phyloP scores from a whole-genome alignment of 805 yeast genomes.

The Yarrowia divulgata region DNA sequence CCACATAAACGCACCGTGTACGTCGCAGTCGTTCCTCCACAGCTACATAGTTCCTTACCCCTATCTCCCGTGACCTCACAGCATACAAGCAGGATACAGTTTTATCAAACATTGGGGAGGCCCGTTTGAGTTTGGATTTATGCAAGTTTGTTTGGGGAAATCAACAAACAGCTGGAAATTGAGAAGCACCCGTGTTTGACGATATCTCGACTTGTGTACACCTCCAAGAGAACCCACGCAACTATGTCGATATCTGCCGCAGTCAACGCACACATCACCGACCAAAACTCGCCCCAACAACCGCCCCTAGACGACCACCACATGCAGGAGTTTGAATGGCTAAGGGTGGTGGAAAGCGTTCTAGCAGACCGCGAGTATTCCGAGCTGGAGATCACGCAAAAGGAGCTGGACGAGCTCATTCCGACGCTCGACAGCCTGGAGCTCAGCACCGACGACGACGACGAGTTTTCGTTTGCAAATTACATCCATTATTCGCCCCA shows the following conservation, averaged over 20 bases:
- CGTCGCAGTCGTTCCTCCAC: too few relatives aligned
- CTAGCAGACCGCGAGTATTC: conserved; percentile 14
- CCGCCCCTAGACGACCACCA: conserved; percentile 1
- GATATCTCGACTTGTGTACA: background rate
- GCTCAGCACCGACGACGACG: conserved; percentile 10
- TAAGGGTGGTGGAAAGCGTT: conserved; percentile 10
- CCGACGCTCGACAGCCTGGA: conserved; percentile 2
- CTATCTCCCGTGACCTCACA: conserved; percentile 25
- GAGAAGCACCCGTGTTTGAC: background rate
- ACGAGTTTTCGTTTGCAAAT: background rate
- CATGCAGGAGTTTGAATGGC: conserved; percentile 20
- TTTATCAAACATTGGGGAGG: conserved; percentile 6
- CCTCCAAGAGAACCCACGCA: background rate
- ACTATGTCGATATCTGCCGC: conserved; percentile 2
- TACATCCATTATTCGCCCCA: conserved; percentile 10
- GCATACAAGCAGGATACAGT: conserved; percentile 21
- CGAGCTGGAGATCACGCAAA: conserved; percentile 4
- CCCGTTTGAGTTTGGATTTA: background rate
- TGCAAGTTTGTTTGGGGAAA: conserved; percentile 24
- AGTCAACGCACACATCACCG: background rate
- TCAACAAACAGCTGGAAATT: conserved; percentile 28
- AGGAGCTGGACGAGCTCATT: conserved; percentile 11
- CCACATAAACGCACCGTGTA: too few relatives aligned
- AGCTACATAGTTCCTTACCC: conserved; percentile 9
- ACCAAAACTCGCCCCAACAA: background rate